A percentile compares a stretch with the other conserved stretches of the same genome.
Evolutionary conservation across 2,329 filamentous ascomycete species (phyloP).

Genomic region (Calonectria montana): DNA sequence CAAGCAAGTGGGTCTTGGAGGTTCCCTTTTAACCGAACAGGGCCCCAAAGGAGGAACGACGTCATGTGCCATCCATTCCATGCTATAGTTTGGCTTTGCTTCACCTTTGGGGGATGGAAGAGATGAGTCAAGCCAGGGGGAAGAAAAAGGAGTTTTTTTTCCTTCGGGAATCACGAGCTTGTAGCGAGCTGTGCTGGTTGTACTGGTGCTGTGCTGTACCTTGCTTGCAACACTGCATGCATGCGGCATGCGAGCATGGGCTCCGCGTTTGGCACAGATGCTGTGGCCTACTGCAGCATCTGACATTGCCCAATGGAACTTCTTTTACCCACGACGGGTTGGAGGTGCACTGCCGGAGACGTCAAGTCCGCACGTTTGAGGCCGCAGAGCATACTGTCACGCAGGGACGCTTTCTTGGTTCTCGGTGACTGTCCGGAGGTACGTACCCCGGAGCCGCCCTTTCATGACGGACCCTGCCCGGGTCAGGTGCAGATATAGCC

Average conservation of each 20-base stretch:
- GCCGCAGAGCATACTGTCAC: background rate
- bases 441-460: conserved; percentile 32
- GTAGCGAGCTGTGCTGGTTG: background rate
- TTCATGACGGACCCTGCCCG: conserved; percentile 28
- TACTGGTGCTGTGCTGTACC: background rate
- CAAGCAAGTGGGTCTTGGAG: conserved; percentile 42
- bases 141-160: background rate
- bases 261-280: background rate
- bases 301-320: background rate
- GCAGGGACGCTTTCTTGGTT: background rate
- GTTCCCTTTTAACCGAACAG: conserved; percentile 40
- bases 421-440: conserved; percentile 44
- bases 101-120: background rate
- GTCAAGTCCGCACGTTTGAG: conserved; percentile 5
- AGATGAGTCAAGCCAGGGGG: background rate
- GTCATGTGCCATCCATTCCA: conserved; percentile 29
- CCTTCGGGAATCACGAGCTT: background rate
- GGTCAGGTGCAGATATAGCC: conserved; percentile 7
- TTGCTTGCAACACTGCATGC: background rate
- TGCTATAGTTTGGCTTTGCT: background rate
- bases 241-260: conserved; percentile 8
- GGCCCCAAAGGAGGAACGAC: conserved; percentile 21
- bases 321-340: background rate
- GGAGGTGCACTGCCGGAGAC: background rate
- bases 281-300: background rate